Evolutionary conservation across 441 rosid species (phyloP), one percentile per base, ranked within the genome.

Genomic region (Gossypium gossypioides): DNA sequence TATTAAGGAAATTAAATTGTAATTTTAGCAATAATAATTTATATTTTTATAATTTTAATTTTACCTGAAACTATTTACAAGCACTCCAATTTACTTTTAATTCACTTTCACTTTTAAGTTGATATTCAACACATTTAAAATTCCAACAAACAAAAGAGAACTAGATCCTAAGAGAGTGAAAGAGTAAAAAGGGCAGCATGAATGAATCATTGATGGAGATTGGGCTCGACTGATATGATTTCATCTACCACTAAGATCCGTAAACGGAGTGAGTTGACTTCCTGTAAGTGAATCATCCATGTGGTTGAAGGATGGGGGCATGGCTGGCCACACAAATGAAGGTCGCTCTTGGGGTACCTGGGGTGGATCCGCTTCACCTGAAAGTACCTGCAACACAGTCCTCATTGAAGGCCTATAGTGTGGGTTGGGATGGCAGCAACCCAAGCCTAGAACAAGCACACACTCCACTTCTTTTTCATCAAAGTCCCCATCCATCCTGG

Each of bases 361-460:
- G 0, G 90, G 95, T 1, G 84, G 76, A 29, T 82, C 73, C 2
- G 82, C 86, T 76, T 88, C 87, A 12, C 93, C 89, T 0, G 72
- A 75, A 55, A 89, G 83, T 58, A 91, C 92, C 86, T 84, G 86
- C 64, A 88, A 19, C 18, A 85, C 92, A 1, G 60, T 69, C 76
- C 79, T 88, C 90, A 82, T 88, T 44, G 86, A 78, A 1, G 95
- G 93, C 87, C 93, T 86, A 29, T 80, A 58, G 75, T 86, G 72
- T 0, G 88, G 93, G 58, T 88, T 87, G 1, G 91, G 91, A 69
- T 89, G 92, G 79, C 94, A 91, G 68, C 92, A 91, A 29, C 90
- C 85, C 66, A 91, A 78, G 56, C 86, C 97, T 61, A 89, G 80
- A 12, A 83, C 59, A 34, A 87, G 75, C 55, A 84, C 68, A 3